A percentile compares a stretch with the other conserved stretches of the same genome.
phyloP scores from a whole-genome alignment of 2,329 filamentous ascomycete species.

The Cytospora piceae region DNA sequence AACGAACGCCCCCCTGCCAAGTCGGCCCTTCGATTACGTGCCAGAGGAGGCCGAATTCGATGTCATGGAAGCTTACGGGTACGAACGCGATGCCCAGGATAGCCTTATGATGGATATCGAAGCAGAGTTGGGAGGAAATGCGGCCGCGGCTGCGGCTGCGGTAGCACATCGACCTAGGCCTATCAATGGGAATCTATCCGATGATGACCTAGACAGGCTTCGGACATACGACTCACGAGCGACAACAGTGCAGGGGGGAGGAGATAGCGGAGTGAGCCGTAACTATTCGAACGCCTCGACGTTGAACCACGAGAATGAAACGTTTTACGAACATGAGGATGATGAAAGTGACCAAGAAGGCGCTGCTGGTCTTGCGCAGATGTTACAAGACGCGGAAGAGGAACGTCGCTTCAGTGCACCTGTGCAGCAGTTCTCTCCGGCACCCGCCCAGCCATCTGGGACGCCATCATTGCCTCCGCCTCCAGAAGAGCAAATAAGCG shows the following conservation, averaged over 20 bases:
- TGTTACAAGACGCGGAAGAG: slow-evolving; percentile 84
- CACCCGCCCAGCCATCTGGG: slow-evolving; percentile 38
- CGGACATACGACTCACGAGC: slow-evolving; percentile 56
- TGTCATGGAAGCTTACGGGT: slow-evolving; percentile 31
- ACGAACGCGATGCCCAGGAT: slow-evolving; percentile 52
- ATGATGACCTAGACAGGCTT: slow-evolving; percentile 51
- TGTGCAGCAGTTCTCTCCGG: slow-evolving; percentile 48
- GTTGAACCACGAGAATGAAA: slow-evolving; percentile 43
- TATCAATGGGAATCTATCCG: slow-evolving; percentile 51
- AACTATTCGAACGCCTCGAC: slow-evolving; percentile 48
- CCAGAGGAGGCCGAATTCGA: slow-evolving; percentile 44
- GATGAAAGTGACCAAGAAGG: slow-evolving; percentile 90
- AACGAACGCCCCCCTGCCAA: slow-evolving; percentile 64
- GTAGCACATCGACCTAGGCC: slow-evolving; percentile 46
- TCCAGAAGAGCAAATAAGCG: slow-evolving; percentile 51
- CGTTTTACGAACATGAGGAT: slow-evolving; percentile 49
- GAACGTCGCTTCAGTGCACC: slow-evolving; percentile 65
- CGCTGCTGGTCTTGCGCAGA: slow-evolving; percentile 78
- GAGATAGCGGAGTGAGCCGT: slow-evolving; percentile 43
- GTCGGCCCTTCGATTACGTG: slow-evolving; percentile 51
- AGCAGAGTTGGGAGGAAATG: slow-evolving; percentile 52
- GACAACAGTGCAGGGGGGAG: slow-evolving; percentile 47
- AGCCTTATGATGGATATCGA: slow-evolving; percentile 63
- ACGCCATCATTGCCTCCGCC: slow-evolving; percentile 47
- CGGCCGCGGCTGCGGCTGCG: slow-evolving; percentile 28